Evolutionary conservation across 371 early-diverging fungal species (phyloP).

Genomic region (Mucor plumbeus): DNA sequence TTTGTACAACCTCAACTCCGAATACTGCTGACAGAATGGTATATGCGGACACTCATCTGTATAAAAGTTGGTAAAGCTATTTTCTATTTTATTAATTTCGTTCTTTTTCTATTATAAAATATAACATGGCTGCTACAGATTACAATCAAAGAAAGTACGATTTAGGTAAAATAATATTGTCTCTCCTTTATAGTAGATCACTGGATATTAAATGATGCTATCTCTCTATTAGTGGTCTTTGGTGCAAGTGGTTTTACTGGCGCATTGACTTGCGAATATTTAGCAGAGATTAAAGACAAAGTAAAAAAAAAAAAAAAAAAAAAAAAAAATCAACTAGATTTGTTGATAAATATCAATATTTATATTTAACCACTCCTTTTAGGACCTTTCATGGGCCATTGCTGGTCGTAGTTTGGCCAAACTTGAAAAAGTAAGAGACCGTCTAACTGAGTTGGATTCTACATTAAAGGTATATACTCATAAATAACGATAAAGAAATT

Average conservation of each 20-base stretch:
- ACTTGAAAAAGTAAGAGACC: slow-evolving; percentile 29
- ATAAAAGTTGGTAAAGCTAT: not conserved
- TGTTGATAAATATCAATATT: not conserved
- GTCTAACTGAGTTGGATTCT: slow-evolving; percentile 16
- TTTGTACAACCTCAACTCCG: too few relatives aligned
- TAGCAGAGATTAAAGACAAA: slow-evolving; percentile 34
- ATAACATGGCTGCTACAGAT: slow-evolving; percentile 8
- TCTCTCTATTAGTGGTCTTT: slow-evolving; percentile 56
- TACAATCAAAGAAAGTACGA: slow-evolving; percentile 21
- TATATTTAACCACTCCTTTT: not conserved
- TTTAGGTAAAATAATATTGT: slow-evolving; percentile 11
- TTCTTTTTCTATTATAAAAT: not conserved
- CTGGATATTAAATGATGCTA: not conserved
- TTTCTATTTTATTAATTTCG: not conserved
- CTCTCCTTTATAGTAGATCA: not conserved
- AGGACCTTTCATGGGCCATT: slow-evolving; percentile 47
- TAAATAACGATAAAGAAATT: not conserved
- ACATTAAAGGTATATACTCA: slow-evolving; percentile 15
- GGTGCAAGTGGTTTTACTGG: slow-evolving; percentile 94
- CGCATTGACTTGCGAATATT: slow-evolving; percentile 66
- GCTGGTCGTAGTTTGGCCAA: slow-evolving; percentile 32
- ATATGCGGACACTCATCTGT: slow-evolving; percentile 1
- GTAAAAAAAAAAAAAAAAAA: slow-evolving; percentile 15
- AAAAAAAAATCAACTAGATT: too few relatives aligned
- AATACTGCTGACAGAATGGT: too few relatives aligned